Conservation (phyloP, 2,329 filamentous ascomycete species). For the Ophiocordyceps australis region DNA sequence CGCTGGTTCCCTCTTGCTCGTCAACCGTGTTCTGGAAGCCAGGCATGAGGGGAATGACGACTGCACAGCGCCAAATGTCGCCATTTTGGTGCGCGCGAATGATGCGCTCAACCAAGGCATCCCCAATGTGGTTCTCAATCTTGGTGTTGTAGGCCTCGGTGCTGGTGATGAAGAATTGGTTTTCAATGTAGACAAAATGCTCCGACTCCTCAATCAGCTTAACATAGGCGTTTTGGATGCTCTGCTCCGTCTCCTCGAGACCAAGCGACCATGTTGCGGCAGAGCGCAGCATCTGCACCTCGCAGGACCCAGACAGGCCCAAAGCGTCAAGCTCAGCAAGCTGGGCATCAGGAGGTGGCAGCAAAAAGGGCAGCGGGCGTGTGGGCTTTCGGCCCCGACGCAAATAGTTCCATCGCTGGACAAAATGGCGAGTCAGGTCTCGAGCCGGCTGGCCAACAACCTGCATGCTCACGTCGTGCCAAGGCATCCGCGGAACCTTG, state of each 20-base stretch:
- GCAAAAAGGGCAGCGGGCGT: conserved; percentile 76
- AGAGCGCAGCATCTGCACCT: conserved; percentile 88
- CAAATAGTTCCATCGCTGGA: conserved; percentile 96
- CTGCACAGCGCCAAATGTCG: conserved; percentile 78
- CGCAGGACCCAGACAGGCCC: conserved; percentile 83
- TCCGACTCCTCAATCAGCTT: conserved; percentile 91
- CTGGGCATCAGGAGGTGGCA: conserved; percentile 86
- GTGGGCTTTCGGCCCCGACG: conserved; percentile 85
- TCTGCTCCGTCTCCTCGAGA: conserved; percentile 73
- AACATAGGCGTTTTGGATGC: conserved; percentile 89
- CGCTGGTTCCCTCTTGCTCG: conserved; percentile 81
- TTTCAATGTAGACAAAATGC: conserved; percentile 97
- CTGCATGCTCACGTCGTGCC: conserved; percentile 98
- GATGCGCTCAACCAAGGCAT: conserved; percentile 84
- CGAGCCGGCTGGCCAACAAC: conserved; percentile 89
- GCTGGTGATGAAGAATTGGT: conserved; percentile 95
- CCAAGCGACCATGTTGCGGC: conserved; percentile 85
- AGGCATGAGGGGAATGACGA: conserved; percentile 91
- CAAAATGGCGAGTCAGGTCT: conserved; percentile 88
- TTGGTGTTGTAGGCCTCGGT: conserved; percentile 74
- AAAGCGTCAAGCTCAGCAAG: conserved; percentile 71
- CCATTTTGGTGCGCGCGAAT: conserved; percentile 66
- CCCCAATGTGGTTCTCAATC: conserved; percentile 85
- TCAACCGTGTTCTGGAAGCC: conserved; percentile 96
- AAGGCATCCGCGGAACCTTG: conserved; percentile 84